These are phyloP conservation scores for Fusarium veterinarium DNA, from an alignment of 2,329 filamentous ascomycete species.

Conservation along the genomic window DNA sequence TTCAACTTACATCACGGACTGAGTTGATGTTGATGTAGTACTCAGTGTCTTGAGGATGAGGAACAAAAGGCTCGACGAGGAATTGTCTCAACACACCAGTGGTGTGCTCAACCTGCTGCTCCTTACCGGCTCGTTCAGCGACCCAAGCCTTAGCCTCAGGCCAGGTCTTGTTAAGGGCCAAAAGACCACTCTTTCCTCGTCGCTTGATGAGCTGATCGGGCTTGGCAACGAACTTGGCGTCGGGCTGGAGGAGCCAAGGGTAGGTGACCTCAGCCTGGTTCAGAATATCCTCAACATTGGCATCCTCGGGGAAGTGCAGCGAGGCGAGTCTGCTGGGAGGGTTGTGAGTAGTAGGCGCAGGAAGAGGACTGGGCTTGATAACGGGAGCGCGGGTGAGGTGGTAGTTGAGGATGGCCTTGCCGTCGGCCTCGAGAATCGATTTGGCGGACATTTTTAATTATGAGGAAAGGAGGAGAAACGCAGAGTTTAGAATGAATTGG, in stretches of 20 bases:
- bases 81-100: constrained; percentile 92
- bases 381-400: constrained; percentile 97
- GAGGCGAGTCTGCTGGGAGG: constrained; percentile 89
- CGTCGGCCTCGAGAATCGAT: constrained; percentile 97
- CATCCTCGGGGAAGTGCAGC: constrained; percentile 92
- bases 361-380: constrained; percentile 97
- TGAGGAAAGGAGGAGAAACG: constrained; percentile 39
- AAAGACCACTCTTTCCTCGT: constrained; percentile 96
- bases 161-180: constrained; percentile 98
- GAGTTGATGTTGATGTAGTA: constrained; percentile 99
- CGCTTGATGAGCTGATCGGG: constrained; percentile 99
- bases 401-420: constrained; percentile 99
- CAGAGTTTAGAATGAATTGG: constrained; percentile 40
- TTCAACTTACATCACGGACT: constrained; percentile 90
- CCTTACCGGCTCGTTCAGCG: constrained; percentile 89
- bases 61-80: constrained; percentile 98
- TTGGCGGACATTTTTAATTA: constrained; percentile 71
- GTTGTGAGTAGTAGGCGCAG: constrained; percentile 87
- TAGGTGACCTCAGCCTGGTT: constrained; percentile 96
- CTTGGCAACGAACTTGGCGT: constrained; percentile 96
- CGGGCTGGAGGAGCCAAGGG: constrained; percentile 89
- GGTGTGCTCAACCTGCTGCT: constrained; percentile 91
- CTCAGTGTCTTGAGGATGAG: constrained; percentile 93
- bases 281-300: constrained; percentile 83
- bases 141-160: constrained; percentile 94